Conservation (phyloP, 352 stramenopile genomes). For the Phytophthora citricola region DNA sequence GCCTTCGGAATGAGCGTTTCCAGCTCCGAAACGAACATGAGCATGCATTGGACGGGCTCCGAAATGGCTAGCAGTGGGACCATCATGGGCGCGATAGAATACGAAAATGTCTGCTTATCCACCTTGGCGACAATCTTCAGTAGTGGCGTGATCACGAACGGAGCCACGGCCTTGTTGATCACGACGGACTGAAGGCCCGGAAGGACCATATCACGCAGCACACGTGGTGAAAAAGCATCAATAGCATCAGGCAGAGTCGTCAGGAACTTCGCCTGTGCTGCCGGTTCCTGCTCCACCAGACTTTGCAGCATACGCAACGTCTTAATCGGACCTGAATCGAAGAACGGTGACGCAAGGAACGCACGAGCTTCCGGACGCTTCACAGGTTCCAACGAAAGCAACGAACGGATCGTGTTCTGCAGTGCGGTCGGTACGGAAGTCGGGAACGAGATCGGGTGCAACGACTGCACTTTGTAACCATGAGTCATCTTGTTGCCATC, state of each 20-base stretch:
- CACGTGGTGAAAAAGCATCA: slow-evolving; percentile 77
- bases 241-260: slow-evolving; percentile 75
- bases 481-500: slow-evolving; percentile 92
- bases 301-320: slow-evolving; percentile 82
- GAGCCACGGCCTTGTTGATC: slow-evolving; percentile 88
- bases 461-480: slow-evolving; percentile 89
- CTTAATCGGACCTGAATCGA: slow-evolving; percentile 88
- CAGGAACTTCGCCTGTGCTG: slow-evolving; percentile 84
- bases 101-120: slow-evolving; percentile 85
- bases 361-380: slow-evolving; percentile 73
- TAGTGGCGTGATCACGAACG: slow-evolving; percentile 88
- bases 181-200: slow-evolving; percentile 78
- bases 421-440: slow-evolving; percentile 75
- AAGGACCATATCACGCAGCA: slow-evolving; percentile 87
- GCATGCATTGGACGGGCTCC: slow-evolving; percentile 90
- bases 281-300: slow-evolving; percentile 84
- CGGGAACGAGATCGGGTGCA: slow-evolving; percentile 88
- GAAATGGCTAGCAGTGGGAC: slow-evolving; percentile 79
- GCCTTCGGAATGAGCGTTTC: slow-evolving; percentile 85
- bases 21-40: slow-evolving; percentile 90
- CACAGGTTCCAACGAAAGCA: slow-evolving; percentile 67
- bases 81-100: slow-evolving; percentile 85
- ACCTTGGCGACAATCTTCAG: slow-evolving; percentile 90
- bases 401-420: slow-evolving; percentile 85
- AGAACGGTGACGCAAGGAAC: slow-evolving; percentile 87